Evolutionary conservation across 2,329 filamentous ascomycete species (phyloP).

Genomic region (Neurospora sp.): DNA sequence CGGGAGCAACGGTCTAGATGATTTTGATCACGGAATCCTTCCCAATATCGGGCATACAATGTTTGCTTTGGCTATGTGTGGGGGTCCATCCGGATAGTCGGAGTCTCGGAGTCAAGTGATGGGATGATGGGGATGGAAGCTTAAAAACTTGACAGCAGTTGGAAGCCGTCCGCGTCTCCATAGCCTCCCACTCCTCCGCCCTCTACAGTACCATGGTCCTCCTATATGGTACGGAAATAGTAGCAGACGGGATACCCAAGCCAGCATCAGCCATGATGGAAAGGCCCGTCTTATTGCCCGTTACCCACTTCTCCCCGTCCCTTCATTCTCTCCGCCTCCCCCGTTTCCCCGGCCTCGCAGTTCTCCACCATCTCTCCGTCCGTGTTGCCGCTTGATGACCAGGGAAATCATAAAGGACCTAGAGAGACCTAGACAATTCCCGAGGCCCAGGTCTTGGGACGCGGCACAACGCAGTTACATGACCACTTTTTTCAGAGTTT

Average conservation of each 20-base stretch:
- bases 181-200: not conserved
- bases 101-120: not conserved
- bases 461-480: not conserved
- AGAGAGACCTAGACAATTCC: not conserved
- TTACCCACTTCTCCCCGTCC: not conserved
- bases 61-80: not conserved
- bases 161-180: not conserved
- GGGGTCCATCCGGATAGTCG: not conserved
- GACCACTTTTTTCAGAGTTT: not conserved
- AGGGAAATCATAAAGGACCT: not conserved
- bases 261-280: not conserved
- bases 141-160: not conserved
- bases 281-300: not conserved
- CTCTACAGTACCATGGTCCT: not conserved
- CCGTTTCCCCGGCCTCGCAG: not conserved
- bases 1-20: not conserved
- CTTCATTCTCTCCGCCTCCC: not conserved
- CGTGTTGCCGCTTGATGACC: not conserved
- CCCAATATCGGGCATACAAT: not conserved
- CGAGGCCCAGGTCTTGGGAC: not conserved
- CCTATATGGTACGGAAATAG: not conserved
- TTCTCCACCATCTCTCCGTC: not conserved
- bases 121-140: not conserved
- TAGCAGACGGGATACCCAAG: not conserved
- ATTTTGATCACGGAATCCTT: not conserved